phyloP scores from a whole-genome alignment of 805 yeast genomes.

The Metschnikowia aberdeeniae region DNA sequence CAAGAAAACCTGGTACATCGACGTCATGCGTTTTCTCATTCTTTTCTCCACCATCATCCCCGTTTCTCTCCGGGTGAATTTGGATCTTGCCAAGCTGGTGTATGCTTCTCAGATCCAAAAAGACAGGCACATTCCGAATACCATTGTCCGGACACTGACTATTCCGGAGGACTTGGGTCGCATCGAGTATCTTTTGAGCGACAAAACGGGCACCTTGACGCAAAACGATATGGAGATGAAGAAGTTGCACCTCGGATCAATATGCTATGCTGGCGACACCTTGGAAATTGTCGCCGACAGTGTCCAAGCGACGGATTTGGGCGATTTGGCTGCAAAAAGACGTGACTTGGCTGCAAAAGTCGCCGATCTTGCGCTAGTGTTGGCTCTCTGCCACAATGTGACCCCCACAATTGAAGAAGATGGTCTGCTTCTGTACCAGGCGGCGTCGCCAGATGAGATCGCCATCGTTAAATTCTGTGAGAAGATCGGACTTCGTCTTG shows the following conservation, averaged over 20 bases:
- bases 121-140: constrained; percentile 73
- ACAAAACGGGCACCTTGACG: constrained; percentile 95
- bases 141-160: constrained; percentile 94
- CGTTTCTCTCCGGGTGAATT: constrained; percentile 87
- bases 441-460: constrained; percentile 97
- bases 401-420: constrained; percentile 72
- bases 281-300: constrained; percentile 82
- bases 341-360: constrained; percentile 69
- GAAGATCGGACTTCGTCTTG: constrained; percentile 73
- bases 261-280: constrained; percentile 87
- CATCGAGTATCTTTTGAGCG: constrained; percentile 86
- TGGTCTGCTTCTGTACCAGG: constrained; percentile 65
- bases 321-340: constrained; percentile 40
- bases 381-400: constrained; percentile 95
- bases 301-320: constrained; percentile 28
- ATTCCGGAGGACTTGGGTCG: constrained; percentile 98
- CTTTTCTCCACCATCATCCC: constrained; percentile 94
- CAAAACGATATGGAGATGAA: constrained; percentile 98
- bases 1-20: constrained; percentile 74
- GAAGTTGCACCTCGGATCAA: constrained; percentile 87
- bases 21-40: constrained; percentile 84
- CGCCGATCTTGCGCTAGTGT: constrained; percentile 71
- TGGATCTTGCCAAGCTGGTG: constrained; percentile 93
- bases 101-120: constrained; percentile 94
- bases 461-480: constrained; percentile 95